These are phyloP conservation scores for Rhodotorula sp. DNA, from an alignment of 1,284 basidiomycete genomes.

Conservation along the genomic window DNA sequence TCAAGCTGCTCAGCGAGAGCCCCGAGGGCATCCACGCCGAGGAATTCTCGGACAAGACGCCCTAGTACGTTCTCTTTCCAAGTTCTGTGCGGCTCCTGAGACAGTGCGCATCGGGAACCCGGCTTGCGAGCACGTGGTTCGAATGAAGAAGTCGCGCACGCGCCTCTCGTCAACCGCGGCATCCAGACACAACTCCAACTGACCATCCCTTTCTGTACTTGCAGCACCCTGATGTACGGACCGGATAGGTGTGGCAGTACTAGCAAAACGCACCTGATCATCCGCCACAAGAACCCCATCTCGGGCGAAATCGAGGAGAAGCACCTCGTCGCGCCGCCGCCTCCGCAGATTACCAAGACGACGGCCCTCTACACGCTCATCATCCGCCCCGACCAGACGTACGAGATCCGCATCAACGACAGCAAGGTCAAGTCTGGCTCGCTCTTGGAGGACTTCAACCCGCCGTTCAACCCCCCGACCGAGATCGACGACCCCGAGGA, in stretches of 20 bases:
- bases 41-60: slow-evolving; percentile 95
- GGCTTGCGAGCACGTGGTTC: no score
- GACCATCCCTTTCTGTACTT: neutral
- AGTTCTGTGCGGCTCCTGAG: neutral
- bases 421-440: slow-evolving; percentile 74
- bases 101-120: no score
- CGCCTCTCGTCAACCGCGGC: no score
- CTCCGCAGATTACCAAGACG: slow-evolving; percentile 77
- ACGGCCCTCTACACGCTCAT: slow-evolving; percentile 88
- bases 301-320: slow-evolving; percentile 96
- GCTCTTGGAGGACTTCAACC: slow-evolving; percentile 91
- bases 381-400: slow-evolving; percentile 83
- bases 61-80: slow-evolving; percentile 72
- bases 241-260: slow-evolving; percentile 51
- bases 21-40: slow-evolving; percentile 78
- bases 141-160: no score
- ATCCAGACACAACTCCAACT: neutral
- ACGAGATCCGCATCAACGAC: slow-evolving; percentile 88
- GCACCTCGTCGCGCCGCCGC: slow-evolving; percentile 80
- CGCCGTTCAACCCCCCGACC: slow-evolving; percentile 82
- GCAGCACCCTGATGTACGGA: slow-evolving; percentile 40
- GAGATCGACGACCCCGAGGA: slow-evolving; percentile 65
- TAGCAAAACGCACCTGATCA: slow-evolving; percentile 83
- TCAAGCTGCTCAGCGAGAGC: slow-evolving; percentile 78
- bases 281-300: slow-evolving; percentile 90